Evolutionary conservation across 352 stramenopile genomes (phyloP).

Genomic region (Phytopythium kandeliae): DNA sequence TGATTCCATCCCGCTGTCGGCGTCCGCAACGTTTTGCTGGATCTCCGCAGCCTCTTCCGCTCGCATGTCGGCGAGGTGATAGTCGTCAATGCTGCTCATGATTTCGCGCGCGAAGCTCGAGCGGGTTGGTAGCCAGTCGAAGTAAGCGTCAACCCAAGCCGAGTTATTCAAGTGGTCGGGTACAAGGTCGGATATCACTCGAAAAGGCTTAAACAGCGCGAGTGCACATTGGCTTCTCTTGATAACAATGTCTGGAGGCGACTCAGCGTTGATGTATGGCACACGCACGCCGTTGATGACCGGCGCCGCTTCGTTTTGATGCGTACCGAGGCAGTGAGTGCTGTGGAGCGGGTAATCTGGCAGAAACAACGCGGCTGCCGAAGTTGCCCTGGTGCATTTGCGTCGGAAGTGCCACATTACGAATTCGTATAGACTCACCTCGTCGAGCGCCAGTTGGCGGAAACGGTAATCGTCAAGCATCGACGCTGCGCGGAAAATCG

Average conservation of each 20-base stretch:
- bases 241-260: neutral
- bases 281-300: neutral
- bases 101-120: slow-evolving; percentile 2
- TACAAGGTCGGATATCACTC: neutral
- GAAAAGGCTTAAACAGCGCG: neutral
- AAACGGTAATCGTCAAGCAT: neutral
- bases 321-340: neutral
- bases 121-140: neutral
- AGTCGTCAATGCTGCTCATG: slow-evolving; percentile 10
- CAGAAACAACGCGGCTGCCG: neutral
- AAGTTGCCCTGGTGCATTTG: neutral
- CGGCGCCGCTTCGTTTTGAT: neutral
- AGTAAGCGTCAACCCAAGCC: neutral
- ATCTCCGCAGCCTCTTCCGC: neutral
- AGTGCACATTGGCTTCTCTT: neutral
- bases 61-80: neutral
- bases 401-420: neutral
- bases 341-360: neutral
- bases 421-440: neutral
- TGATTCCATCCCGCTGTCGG: too few species aligned
- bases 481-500: neutral
- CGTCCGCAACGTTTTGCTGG: neutral
- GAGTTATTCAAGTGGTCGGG: neutral
- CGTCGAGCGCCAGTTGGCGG: neutral
- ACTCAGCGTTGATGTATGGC: neutral